Evolutionary conservation across 768 basidiomycete species (phyloP).

Genomic region (Boletus sp.): DNA sequence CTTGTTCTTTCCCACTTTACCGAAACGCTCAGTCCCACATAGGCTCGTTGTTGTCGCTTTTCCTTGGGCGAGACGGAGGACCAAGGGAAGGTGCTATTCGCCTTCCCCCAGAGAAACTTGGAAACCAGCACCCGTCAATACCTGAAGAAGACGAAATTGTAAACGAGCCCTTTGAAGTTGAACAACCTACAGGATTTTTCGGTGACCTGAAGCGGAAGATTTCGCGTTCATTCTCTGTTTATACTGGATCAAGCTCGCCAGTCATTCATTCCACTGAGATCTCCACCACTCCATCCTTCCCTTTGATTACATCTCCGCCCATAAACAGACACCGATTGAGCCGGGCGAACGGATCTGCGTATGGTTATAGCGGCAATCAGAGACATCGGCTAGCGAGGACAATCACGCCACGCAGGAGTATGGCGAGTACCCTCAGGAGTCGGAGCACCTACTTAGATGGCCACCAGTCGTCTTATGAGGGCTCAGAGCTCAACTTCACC

Average conservation of each 20-base stretch:
- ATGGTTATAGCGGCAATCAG: constrained; percentile 65
- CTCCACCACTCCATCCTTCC: constrained; percentile 41
- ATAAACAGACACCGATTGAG: constrained; percentile 50
- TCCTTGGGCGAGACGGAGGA: constrained; percentile 90
- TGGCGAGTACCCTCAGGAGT: constrained; percentile 49
- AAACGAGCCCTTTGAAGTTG: constrained; percentile 46
- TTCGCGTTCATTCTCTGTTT: constrained; percentile 55
- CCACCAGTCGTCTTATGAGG: constrained; percentile 39
- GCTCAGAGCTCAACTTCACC: constrained; percentile 76
- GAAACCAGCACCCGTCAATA: constrained; percentile 46
- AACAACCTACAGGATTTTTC: constrained; percentile 35
- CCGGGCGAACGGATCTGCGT: constrained; percentile 72
- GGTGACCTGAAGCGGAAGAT: constrained; percentile 47
- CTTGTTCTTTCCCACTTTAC: not conserved
- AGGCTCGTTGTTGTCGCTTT: constrained; percentile 88
- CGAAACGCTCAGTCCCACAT: not conserved
- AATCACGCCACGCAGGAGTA: constrained; percentile 50
- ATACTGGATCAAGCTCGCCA: constrained; percentile 53
- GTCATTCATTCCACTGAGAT: constrained; percentile 37
- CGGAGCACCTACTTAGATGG: constrained; percentile 48
- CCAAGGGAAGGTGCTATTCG: constrained; percentile 84
- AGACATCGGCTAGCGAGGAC: constrained; percentile 54
- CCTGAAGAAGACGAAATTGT: constrained; percentile 64
- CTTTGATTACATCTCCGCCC: constrained; percentile 42
- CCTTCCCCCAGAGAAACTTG: constrained; percentile 73